These are phyloP conservation scores for Calonectria multiphialidica DNA, from an alignment of 2,329 filamentous ascomycete species.

Conservation along the genomic window DNA sequence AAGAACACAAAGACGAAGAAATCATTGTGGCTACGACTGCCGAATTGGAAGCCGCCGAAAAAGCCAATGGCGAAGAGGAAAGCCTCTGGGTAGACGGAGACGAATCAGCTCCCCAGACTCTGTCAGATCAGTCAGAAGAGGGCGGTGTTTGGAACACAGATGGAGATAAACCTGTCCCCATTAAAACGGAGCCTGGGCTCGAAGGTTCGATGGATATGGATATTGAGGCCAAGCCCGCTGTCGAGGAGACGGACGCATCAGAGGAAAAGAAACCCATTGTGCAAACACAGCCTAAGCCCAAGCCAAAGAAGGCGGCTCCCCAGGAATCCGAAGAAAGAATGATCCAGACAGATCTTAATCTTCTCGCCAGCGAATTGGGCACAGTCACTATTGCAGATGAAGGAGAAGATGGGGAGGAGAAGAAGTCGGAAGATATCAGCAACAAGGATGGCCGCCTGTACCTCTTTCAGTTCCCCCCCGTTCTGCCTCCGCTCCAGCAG, in stretches of 20 bases:
- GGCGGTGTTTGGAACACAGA: slow-evolving; percentile 60
- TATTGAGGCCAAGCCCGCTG: slow-evolving; percentile 38
- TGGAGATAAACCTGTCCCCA: slow-evolving; percentile 48
- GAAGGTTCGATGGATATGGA: slow-evolving; percentile 59
- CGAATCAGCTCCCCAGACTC: slow-evolving; percentile 40
- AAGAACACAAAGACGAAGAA: slow-evolving; percentile 66
- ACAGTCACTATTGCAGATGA: slow-evolving; percentile 48
- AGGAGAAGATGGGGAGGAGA: slow-evolving; percentile 43
- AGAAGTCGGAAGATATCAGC: slow-evolving; percentile 43
- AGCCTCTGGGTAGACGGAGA: slow-evolving; percentile 59
- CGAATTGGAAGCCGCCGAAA: slow-evolving; percentile 67
- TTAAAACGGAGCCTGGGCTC: slow-evolving; percentile 60
- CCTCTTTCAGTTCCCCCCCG: slow-evolving; percentile 74
- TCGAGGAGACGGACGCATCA: slow-evolving; percentile 35
- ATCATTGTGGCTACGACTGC: slow-evolving; percentile 68
- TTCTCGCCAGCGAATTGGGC: slow-evolving; percentile 58
- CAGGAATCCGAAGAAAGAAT: slow-evolving; percentile 55
- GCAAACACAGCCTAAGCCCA: slow-evolving; percentile 26
- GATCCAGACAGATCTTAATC: slow-evolving; percentile 55
- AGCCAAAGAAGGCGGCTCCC: slow-evolving; percentile 44
- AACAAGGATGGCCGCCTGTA: slow-evolving; percentile 69
- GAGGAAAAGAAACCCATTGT: slow-evolving; percentile 40
- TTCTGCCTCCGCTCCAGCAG: slow-evolving; percentile 67
- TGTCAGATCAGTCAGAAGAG: slow-evolving; percentile 49
- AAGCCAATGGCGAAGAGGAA: slow-evolving; percentile 57